Base-by-base conservation (phyloP, 305 asterid genomes). In the Fraxinus greggii region DNA sequence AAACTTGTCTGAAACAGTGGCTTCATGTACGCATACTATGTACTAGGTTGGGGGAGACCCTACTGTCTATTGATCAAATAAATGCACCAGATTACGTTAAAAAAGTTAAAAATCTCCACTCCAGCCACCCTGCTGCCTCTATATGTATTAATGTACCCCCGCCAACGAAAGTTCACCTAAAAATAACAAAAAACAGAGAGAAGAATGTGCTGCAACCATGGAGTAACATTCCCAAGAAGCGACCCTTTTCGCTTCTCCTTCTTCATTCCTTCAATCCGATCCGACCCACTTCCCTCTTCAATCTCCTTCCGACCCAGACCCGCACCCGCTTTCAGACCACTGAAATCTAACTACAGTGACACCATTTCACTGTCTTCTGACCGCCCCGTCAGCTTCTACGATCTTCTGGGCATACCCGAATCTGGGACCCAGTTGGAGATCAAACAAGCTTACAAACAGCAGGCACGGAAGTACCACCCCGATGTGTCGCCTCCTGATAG, bases 401-500 rank as follows among this genome's bases (percentile, higher is more conserved):
- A 79, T 23, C 29, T 79, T 21, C 59, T 79, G 42, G 82, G 82
- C 67, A 38, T 79, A 32, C 28, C 82, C 26, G 67, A 79, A 6
- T 35, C 36, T 40, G 82, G 42, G 32, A 79, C 82, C 15, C 63
- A 9, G 26, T 3, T 31, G 17, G 77, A 79, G 35, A 79, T 79
- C 82, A 79, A 79, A 74, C 45, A 79, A 79, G 82, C 82, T 12
- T 79, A 78, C 81, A 78, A 78, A 36, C 56, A 45, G 54, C 28
- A 61, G 10, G 81, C 81, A 10, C 40, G 61, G 70, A 78, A 78
- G 45, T 78, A 78, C 35, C 81, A 78, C 45, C 81, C 81, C 4
- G 81, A 78, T 32, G 81, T 78, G 42, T 78, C 81, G 21, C 35
- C 81, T 5, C 59, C 31, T 17, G 75, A 78, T n/a, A 24, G 67